Evolutionary conservation across 2,329 filamentous ascomycete species (phyloP).

Genomic region (Cercospora sesami): DNA sequence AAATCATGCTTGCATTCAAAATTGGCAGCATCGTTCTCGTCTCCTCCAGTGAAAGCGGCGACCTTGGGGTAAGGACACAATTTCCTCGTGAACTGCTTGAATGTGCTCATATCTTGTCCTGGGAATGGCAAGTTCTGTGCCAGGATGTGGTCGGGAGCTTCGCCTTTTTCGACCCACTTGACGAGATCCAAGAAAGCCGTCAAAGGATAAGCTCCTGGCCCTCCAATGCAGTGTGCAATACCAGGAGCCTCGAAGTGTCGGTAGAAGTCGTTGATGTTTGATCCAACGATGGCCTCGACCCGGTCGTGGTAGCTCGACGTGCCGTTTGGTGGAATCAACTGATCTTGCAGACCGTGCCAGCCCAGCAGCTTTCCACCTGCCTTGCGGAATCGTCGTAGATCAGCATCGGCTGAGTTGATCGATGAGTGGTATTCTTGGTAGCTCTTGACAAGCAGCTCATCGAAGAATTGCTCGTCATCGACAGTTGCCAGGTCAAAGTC

Average conservation of each 20-base stretch:
- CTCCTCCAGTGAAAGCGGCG: slow-evolving; percentile 24
- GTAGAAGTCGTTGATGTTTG: slow-evolving; percentile 37
- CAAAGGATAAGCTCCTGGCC: slow-evolving; percentile 32
- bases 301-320: slow-evolving; percentile 41
- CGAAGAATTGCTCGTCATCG: slow-evolving; percentile 24
- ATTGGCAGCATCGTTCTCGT: slow-evolving; percentile 20
- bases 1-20: slow-evolving; percentile 27
- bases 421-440: slow-evolving; percentile 35
- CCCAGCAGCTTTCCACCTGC: slow-evolving; percentile 44
- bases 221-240: slow-evolving; percentile 40
- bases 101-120: slow-evolving; percentile 4
- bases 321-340: slow-evolving; percentile 40
- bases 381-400: slow-evolving; percentile 40
- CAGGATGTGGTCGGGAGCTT: slow-evolving; percentile 25
- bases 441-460: slow-evolving; percentile 19
- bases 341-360: slow-evolving; percentile 44
- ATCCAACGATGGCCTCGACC: slow-evolving; percentile 24
- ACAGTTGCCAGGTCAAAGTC: slow-evolving; percentile 24
- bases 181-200: slow-evolving; percentile 22
- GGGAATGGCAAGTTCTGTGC: slow-evolving; percentile 14
- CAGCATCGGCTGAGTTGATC: slow-evolving; percentile 41
- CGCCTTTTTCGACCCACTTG: slow-evolving; percentile 35
- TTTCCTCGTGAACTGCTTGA: slow-evolving; percentile 11
- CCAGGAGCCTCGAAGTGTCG: slow-evolving; percentile 43
- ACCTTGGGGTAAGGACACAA: slow-evolving; percentile 30